phyloP scores from a whole-genome alignment of 2,329 filamentous ascomycete species.

The Spiromastix sp. region DNA sequence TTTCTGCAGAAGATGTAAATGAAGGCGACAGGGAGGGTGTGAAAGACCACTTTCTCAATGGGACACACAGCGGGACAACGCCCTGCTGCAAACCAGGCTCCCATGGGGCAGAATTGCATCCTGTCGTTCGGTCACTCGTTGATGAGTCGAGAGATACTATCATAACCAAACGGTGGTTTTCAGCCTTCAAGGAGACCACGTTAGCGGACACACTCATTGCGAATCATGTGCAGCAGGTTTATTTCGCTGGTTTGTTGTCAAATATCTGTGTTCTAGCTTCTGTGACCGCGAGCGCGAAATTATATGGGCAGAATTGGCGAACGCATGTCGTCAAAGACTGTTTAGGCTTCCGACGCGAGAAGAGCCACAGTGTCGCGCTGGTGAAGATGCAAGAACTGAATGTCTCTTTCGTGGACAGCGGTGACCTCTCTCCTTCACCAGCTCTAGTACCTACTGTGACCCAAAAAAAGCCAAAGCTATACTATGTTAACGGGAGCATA shows the following conservation, averaged over 20 bases:
- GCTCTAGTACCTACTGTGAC: too few relatives aligned
- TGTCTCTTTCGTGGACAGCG: not conserved
- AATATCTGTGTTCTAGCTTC: conserved; percentile 3
- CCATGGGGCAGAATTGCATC: conserved; percentile 1
- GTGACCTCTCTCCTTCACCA: not conserved
- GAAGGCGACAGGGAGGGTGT: not conserved
- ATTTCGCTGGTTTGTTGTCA: conserved; percentile 3
- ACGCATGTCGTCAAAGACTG: conserved; percentile 2
- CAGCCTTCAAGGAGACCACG: conserved; percentile 3
- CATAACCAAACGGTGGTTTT: conserved; percentile 2
- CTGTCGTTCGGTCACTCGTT: not conserved
- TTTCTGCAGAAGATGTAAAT: not conserved
- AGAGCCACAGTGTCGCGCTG: conserved; percentile 1
- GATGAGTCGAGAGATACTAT: not conserved
- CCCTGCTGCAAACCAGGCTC: conserved; percentile 4
- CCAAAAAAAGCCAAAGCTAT: conserved; percentile 4
- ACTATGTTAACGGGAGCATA: conserved; percentile 6
- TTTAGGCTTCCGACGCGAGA: conserved; percentile 1
- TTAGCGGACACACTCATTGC: not conserved
- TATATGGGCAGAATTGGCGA: not conserved
- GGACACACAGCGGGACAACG: conserved; percentile 1
- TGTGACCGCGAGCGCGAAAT: not conserved
- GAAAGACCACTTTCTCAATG: conserved; percentile 3
- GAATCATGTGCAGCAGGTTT: not conserved
- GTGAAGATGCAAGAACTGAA: not conserved